These are phyloP conservation scores for Pythium brassicae DNA, from an alignment of 352 stramenopile genomes.

Conservation along the genomic window DNA sequence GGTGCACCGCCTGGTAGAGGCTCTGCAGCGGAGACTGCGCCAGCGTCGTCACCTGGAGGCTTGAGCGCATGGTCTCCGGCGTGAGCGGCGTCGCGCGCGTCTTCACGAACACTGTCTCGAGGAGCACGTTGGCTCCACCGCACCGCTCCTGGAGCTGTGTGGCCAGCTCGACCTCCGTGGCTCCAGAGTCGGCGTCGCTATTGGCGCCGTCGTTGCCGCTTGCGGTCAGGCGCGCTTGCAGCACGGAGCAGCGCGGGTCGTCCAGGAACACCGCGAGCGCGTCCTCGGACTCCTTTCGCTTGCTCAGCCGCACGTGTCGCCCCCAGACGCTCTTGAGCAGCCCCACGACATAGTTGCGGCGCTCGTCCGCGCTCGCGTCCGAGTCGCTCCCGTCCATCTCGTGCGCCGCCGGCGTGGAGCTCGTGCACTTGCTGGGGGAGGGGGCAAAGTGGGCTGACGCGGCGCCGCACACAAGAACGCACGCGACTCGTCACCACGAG, in stretches of 20 bases:
- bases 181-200: not conserved
- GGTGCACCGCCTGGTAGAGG: conserved; percentile 77
- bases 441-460: not conserved
- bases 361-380: conserved; percentile 33
- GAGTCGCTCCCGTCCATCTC: conserved; percentile 28
- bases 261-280: conserved; percentile 70
- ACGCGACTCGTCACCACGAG: not conserved
- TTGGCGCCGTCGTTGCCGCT: conserved; percentile 9
- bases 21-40: conserved; percentile 66
- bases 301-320: conserved; percentile 27
- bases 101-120: conserved; percentile 67
- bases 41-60: conserved; percentile 67
- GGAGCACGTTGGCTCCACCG: not conserved
- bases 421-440: not conserved
- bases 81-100: conserved; percentile 38
- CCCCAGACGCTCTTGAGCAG: conserved; percentile 68
- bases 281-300: conserved; percentile 33
- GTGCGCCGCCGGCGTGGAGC: not conserved
- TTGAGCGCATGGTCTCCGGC: conserved; percentile 65
- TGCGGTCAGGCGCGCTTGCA: conserved; percentile 34
- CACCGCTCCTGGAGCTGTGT: conserved; percentile 23
- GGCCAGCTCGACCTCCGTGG: conserved; percentile 16
- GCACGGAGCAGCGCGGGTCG: conserved; percentile 50
- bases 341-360: conserved; percentile 51
- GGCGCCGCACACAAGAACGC: not conserved